These are phyloP conservation scores for Paragyromitra xinjiangensis DNA, from an alignment of 495 filamentous ascomycete genomes.

Conservation along the genomic window DNA sequence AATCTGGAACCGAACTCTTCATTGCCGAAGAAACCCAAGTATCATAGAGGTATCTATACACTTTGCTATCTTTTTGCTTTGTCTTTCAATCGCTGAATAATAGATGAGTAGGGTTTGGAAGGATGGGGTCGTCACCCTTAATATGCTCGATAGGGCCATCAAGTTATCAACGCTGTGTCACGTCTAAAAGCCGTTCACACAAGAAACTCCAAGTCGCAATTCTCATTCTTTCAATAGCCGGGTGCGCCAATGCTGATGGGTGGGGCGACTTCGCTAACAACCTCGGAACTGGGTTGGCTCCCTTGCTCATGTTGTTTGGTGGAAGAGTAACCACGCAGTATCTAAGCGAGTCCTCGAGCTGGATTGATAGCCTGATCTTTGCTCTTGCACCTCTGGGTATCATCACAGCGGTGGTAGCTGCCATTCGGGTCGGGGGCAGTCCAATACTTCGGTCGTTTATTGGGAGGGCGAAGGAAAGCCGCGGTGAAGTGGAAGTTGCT, in stretches of 20 bases:
- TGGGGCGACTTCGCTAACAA: too few species aligned
- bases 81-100: background rate
- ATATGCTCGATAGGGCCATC: background rate
- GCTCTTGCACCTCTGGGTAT: conserved; percentile 66
- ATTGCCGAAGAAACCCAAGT: background rate
- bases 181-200: background rate
- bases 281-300: conserved; percentile 50
- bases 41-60: background rate
- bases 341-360: conserved; percentile 63
- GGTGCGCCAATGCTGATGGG: background rate
- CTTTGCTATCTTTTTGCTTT: background rate
- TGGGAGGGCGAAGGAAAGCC: conserved; percentile 59
- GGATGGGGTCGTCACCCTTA: background rate
- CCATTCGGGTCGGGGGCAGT: conserved; percentile 64
- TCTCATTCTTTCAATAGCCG: background rate
- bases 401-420: conserved; percentile 64
- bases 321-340: conserved; percentile 67
- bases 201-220: background rate
- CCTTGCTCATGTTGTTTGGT: conserved; percentile 66
- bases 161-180: background rate
- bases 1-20: background rate
- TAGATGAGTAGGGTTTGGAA: background rate
- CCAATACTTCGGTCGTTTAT: conserved; percentile 64
- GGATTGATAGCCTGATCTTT: conserved; percentile 65
- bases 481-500: conserved; percentile 4